Percentiles rank a stretch among this genome's conserved stretches.
phyloP scores from a whole-genome alignment of 1,139 yeast genomes.

The Zygosaccharomyces sapae region DNA sequence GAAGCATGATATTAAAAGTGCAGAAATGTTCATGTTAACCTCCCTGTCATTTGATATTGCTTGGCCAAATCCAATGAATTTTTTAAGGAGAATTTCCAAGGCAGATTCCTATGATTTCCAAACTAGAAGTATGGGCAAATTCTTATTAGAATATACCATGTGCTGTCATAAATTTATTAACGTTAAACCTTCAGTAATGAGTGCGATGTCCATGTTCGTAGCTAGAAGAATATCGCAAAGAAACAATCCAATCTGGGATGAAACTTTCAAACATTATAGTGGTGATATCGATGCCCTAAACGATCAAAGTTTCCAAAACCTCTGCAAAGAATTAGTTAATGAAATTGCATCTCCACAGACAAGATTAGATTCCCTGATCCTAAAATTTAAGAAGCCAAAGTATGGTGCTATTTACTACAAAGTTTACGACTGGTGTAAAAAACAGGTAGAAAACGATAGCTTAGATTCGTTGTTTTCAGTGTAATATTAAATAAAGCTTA shows the following conservation, averaged over 20 bases:
- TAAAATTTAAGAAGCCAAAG: constrained; percentile 26
- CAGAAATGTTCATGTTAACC: constrained; percentile 78
- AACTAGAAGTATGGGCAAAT: constrained; percentile 85
- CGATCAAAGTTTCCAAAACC: constrained; percentile 22
- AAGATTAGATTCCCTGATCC: constrained; percentile 25
- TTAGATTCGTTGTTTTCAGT: constrained; percentile 31
- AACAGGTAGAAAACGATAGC: constrained; percentile 13
- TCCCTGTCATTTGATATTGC: constrained; percentile 74
- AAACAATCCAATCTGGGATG: constrained; percentile 60
- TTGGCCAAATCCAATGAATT: constrained; percentile 93
- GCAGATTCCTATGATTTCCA: constrained; percentile 92
- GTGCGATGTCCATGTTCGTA: constrained; percentile 88
- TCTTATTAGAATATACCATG: constrained; percentile 73
- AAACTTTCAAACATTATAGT: constrained; percentile 75
- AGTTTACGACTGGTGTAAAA: constrained; percentile 20
- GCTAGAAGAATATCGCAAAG: constrained; percentile 57
- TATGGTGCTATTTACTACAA: constrained; percentile 22
- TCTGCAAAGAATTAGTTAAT: constrained; percentile 23
- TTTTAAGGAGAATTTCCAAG: constrained; percentile 83
- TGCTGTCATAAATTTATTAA: constrained; percentile 78
- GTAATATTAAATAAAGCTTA: constrained; percentile 10
- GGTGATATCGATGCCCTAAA: constrained; percentile 53
- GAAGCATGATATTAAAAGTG: constrained; percentile 79
- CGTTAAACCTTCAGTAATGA: constrained; percentile 71
- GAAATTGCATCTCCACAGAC: constrained; percentile 31